Base-by-base conservation (phyloP, 1,284 basidiomycete species). In the Microbotryomycetes sp. region DNA sequence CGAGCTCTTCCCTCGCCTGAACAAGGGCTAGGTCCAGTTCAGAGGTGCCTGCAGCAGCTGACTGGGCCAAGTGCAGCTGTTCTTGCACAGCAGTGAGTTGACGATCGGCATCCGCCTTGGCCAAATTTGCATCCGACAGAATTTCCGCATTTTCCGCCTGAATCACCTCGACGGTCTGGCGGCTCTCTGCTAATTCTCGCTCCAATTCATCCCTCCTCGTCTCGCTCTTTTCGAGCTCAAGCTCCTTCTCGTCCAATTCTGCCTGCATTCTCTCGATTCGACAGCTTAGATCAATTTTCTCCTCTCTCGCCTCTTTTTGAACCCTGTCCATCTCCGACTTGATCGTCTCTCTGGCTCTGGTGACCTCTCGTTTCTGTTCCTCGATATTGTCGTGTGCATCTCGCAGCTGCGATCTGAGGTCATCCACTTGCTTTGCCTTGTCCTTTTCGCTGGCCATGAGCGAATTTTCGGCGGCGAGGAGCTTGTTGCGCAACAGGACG, bases 391-490 rank as follows among this genome's bases (percentile, higher is more conserved):
- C 52, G 5, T 28, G 27, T 13, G 50, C 58, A 13, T 60, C 55
- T 9, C 57, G 57, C 6, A 61, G n/a, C 11, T 54, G 45, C 15
- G 45, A 26, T 52, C 24, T 46, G 1, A 60, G 47, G 15, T 9
- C 15, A 21, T 41, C 58, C 2, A 45, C 24, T 21, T 56, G 49
- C 3, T 61, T 57, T 3, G 7, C 45, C 13, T 28, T 24, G 1
- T 47, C 27, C 29, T 54, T 30, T 35, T 66, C 59, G 23, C 59
- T 56, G 15, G 59, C 62, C 31, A 61, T 64, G 23, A 64, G 41
- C 21, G 26, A 24, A 29, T 64, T 64, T 31, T 64, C 62, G 11
- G 57, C 29, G 6, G 45, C 28, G 6, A 60, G 29, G 5, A 60
- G 31, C n/a, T 64, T 59, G 15, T 56, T 51, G 23, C 50, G 28